Evolutionary conservation across 2,329 filamentous ascomycete species (phyloP), one percentile per base, ranked within the genome.

Genomic region (Colletotrichum plurivorum): DNA sequence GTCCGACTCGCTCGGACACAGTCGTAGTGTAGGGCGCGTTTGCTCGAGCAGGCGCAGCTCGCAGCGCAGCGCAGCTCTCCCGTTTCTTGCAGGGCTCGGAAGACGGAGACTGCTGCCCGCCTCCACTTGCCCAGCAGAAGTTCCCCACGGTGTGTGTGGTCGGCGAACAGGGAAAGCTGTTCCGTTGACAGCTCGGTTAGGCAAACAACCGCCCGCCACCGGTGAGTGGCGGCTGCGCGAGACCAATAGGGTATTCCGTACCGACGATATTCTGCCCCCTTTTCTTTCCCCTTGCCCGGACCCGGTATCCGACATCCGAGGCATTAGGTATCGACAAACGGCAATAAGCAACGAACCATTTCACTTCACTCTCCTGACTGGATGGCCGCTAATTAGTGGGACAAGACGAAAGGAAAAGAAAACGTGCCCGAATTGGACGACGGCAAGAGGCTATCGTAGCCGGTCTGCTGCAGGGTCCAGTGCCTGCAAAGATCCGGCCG

Each of bases 121-220:
- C 57, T 39, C 57, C 57, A 60, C 57, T 51, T n/a, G 18, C 31
- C 13, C 57, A 60, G 18, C 31, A 36, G 31, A 10, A 36, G 31
- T 36, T 36, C 31, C 8, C 57, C 57, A 41, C 27, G n/a, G 31
- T 36, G 4, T 25, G 22, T 25, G 22, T 5, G 31, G 31, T 9
- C 2, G 7, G 18, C 45, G 15, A 48, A 20, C 45, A 18, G 45
- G 41, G 41, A 15, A 43, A 43, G 41, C 13, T 6, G 12, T 43
- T 43, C 41, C 41, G 41, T 43, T 51, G 20, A 51, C 57, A 60
- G 57, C 56, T 53, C 39, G 48, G 48, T n/a, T 36, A 61, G 53
- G 58, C 58, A 54, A 46, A 61, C 48, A 36, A n/a, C 45, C 45
- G 31, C 39, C 31, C 45, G 57, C 46, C 46, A 27, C 45, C 43